Evolutionary conservation across 2,329 filamentous ascomycete genomes (phyloP).

Genomic region (Neofusicoccum kwambonambiense): DNA sequence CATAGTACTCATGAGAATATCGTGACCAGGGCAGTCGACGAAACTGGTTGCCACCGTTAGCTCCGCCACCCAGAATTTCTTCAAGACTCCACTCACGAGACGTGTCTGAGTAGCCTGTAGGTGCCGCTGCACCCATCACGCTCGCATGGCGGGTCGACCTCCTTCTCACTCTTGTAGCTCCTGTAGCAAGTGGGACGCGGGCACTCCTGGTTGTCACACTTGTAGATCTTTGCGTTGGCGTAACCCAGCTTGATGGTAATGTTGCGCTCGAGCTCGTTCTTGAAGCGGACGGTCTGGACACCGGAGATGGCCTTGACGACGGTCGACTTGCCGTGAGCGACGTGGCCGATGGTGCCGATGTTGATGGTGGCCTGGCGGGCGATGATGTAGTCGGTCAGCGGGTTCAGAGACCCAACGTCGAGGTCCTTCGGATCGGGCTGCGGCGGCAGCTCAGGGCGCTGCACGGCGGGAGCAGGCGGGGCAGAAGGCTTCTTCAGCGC

Average conservation of each 20-base stretch:
- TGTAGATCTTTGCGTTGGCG: constrained; percentile 99
- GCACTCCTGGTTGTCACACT: constrained; percentile 90
- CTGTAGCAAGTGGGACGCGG: constrained; percentile 92
- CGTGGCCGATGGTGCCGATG: constrained; percentile 96
- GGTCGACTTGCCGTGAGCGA: constrained; percentile 98
- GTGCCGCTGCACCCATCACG: constrained; percentile 84
- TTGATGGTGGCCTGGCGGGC: constrained; percentile 98
- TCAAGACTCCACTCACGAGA: constrained; percentile 67
- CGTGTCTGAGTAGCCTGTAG: constrained; percentile 86
- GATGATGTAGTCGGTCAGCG: constrained; percentile 94
- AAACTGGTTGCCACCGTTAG: constrained; percentile 58
- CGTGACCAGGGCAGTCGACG: constrained; percentile 98
- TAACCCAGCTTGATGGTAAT: constrained; percentile 99
- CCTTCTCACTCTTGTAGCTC: constrained; percentile 98
- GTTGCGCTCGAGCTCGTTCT: constrained; percentile 98
- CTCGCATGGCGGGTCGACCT: constrained; percentile 94
- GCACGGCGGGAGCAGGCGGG: constrained; percentile 47
- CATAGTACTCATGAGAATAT: constrained; percentile 99
- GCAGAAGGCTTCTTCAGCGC: constrained; percentile 77
- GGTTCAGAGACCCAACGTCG: constrained; percentile 75
- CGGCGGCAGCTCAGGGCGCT: constrained; percentile 70
- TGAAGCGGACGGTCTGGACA: constrained; percentile 98
- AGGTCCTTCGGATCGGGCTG: constrained; percentile 91
- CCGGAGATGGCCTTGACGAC: constrained; percentile 99
- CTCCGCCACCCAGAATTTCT: neutral